Evolutionary conservation across 164 flowering plant species (phyloP), one percentile per base, ranked within the genome.

Genomic region (Kalanchoe fedtschenkoi): DNA sequence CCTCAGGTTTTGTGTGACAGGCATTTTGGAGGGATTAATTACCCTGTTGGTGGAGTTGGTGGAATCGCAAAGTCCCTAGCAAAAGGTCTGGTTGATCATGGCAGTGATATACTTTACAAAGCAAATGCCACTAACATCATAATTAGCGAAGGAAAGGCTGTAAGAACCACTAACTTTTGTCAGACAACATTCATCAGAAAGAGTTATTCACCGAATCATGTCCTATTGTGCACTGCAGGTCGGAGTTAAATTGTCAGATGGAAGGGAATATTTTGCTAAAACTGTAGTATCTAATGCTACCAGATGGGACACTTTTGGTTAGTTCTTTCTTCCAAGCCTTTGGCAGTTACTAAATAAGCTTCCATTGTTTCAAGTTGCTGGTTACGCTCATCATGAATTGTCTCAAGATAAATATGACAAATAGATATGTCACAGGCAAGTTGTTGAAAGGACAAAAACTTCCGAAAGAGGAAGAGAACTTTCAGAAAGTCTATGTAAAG

Each of bases 301-400:
- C 67, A 86, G 98, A 86, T 93, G 98, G 98, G 97, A 93, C 64
- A 89, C 98, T 34, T 92, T 92, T 76, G 98, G 98, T 89, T 68
- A 77, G 88, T 78, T 59, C 54, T 33, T 29, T 43, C 55, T 33
- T 51, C 35, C 47, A 38, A 30, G 26, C 53, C 44, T 64, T 58
- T 62, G 16, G 19, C 19, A 15, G 65, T 62, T 13, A 47, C 55
- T 47, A 26, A 24, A 24, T 47, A 15, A 47, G 7, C 3, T 0
- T 47, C 55, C 30, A 9, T 30, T 47, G 30, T 26, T 22, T 47
- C 19, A 5, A 15, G 39, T 19, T 26, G 24, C 56, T 21, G 8
- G 28, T 22, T 46, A 1, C 26, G 13, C 39, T 15, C 13, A 6
- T 5, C 6, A 15, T 34, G 37, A 58, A 32, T 34, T 33, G 0